Evolutionary conservation across 768 basidiomycete species (phyloP), one percentile per base, ranked within the genome.

Genomic region (Boletus tomentosulus): DNA sequence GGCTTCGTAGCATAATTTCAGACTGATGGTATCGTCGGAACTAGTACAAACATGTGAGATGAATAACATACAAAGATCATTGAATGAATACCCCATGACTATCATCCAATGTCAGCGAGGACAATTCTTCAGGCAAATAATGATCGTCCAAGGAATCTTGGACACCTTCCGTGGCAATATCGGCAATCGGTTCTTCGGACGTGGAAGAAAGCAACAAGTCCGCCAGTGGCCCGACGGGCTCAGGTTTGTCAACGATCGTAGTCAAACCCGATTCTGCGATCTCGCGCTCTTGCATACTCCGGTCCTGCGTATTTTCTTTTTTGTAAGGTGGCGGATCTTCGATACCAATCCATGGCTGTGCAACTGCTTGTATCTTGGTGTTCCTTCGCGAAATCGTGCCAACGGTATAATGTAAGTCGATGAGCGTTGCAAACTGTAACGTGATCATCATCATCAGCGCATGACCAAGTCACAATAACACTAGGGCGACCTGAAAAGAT

Each of bases 11-110:
- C 4, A 61, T 53, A 15, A 82, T 65, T 15, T 82, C 76, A 1
- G 78, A 78, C 48, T 78, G 78, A 53, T 80, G 78, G 55, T 79
- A 80, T 50, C 76, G 71, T 44, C 68, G 71, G 50, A 79, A 81
- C 80, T 81, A 27, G 19, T 7, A 19, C 27, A 41, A 48, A 50
- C 6, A 28, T 9, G 25, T 66, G 24, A 66, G 62, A 33, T 19
- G 3, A 6, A 42, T n/a, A 4, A 16, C 9, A n/a, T 22, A 22
- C n/a, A 35, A n/a, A 13, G 13, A 24, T 3, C 6, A 15, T 25
- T 31, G 15, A 27, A 25, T 15, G 25, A 10, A 31, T 66, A 76
- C 75, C 52, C 75, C 75, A 46, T 70, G 71, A 54, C 73, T 63
- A 16, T 67, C 58, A 39, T 62, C 62, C 38, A 68, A 38, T 41